A percentile compares a stretch with the other conserved stretches of the same genome.
Evolutionary conservation across 2,329 filamentous ascomycete species (phyloP).

Genomic region (Dryadomyces quercivorus): DNA sequence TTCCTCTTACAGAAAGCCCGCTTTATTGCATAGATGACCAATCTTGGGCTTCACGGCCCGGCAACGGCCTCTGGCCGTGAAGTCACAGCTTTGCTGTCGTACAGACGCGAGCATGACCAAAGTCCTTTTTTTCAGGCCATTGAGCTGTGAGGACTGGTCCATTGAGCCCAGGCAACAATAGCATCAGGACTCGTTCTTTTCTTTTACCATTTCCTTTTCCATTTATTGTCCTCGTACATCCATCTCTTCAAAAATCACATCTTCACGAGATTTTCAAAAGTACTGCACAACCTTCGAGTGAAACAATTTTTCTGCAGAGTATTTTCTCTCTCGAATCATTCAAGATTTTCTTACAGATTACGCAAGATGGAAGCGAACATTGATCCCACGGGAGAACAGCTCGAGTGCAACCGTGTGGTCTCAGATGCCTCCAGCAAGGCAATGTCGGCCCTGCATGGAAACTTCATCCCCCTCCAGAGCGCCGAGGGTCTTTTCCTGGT

Average conservation of each 20-base stretch:
- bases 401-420: neutral
- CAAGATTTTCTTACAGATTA: too few relatives aligned
- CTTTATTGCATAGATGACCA: neutral
- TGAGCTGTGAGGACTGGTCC: too few relatives aligned
- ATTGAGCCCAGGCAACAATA: too few relatives aligned
- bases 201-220: neutral
- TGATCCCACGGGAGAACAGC: neutral
- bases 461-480: conserved; percentile 24
- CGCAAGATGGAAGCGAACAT: neutral
- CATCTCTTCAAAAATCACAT: neutral
- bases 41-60: neutral
- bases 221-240: neutral
- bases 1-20: neutral
- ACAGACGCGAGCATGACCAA: too few relatives aligned
- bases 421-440: neutral
- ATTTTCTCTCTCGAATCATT: too few relatives aligned
- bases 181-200: neutral
- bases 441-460: conserved; percentile 18
- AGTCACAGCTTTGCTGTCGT: too few relatives aligned
- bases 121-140: too few relatives aligned
- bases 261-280: too few relatives aligned
- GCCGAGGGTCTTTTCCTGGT: conserved; percentile 19
- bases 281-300: too few relatives aligned
- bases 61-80: too few relatives aligned
- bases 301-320: too few relatives aligned